Base-by-base conservation (phyloP, 2,329 filamentous ascomycete genomes). In the Beauveria bassiana region DNA sequence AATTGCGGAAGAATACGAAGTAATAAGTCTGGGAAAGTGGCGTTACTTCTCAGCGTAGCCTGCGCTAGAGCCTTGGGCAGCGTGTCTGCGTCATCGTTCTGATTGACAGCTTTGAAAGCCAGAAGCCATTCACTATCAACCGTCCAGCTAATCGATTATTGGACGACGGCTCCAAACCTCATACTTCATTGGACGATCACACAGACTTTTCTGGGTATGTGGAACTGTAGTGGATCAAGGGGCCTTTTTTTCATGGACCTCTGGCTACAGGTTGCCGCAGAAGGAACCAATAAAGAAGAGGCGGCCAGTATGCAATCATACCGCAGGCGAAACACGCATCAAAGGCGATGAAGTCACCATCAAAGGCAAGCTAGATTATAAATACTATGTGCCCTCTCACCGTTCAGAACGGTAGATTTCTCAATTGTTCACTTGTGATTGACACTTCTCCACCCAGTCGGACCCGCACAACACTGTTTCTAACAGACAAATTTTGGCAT, bases 371-470 rank as follows among this genome's bases (percentile, higher is more conserved):
- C 18, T 16, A 66, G 66, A 64, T 75, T 75, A 75, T 75, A 74
- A 74, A 72, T 67, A 59, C 64, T 42, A 61, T 59, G 57, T 61
- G 62, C 54, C 64, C 67, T 70, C 70, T 72, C 72, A 75, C 74
- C 74, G 74, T 76, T 75, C 72, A 66, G 70, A 72, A 75, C 74
- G 74, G 74, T 75, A 73, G 66, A 65, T 10, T 49, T 43, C 52
- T 56, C 58, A 49, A 42, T 34, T 43, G 56, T 24, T 34, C 31
- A 62, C 43, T n/a, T 9, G 47, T 43, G 40, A 22, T n/a, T 22
- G 3, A 49, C 50, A 57, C 60, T 53, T 45, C 16, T 47, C 52
- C 38, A 24, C 62, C 46, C 55, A n/a, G 55, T 49, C 42, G 26
- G 42, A 46, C 43, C 51, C 50, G 59, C 51, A 43, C 12, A 43